Evolutionary conservation across 495 filamentous ascomycete genomes (phyloP), one percentile per base, ranked within the genome.

Genomic region (Bathelium albidoporum): DNA sequence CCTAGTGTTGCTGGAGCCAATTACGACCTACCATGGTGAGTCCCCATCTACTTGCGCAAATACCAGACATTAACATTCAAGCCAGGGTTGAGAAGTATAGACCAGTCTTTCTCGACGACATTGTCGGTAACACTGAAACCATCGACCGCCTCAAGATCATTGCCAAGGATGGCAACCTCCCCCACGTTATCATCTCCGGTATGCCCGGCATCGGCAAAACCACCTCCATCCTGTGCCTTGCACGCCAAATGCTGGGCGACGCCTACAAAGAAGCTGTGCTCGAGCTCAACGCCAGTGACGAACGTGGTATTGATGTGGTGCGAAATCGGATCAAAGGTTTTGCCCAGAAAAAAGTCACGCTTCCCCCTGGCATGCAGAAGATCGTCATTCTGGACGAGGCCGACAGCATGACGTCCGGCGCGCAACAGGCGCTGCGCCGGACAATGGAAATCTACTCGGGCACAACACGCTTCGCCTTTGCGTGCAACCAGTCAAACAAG

Each of bases 141-240:
- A 87, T 99, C 68, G 95, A 97, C 75, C 89, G 94, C 22, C 79
- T 99, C 68, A 97, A 99, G 74, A 97, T 99, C 68, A 99, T 99
- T 68, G 92, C 95, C 20, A 94, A 91, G 75, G 94, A 99, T 80
- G 94, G 94, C 69, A 99, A 99, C 77, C 96, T 99, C 90, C 94
- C 94, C 5, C 94, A 99, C 76, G 80, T 99, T 72, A 99, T 99
- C 75, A 99, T 99, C 70, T 96, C 91, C 10, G 94, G 94, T 64
- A 97, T 96, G 94, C 94, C 94, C 9, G 94, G 94, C 71, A 99
- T 97, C 73, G 94, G 94, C 78, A 99, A 99, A 82, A 99, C 94
- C 10, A 97, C 94, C 7, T 97, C 92, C 32, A 85, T 99, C 31
- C 76, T 97, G 59, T 97, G 95, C 69, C 85, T 99, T 32, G 93